Evolutionary conservation across 2,329 filamentous ascomycete genomes (phyloP).

Genomic region (Aspergillus fumigatus): DNA sequence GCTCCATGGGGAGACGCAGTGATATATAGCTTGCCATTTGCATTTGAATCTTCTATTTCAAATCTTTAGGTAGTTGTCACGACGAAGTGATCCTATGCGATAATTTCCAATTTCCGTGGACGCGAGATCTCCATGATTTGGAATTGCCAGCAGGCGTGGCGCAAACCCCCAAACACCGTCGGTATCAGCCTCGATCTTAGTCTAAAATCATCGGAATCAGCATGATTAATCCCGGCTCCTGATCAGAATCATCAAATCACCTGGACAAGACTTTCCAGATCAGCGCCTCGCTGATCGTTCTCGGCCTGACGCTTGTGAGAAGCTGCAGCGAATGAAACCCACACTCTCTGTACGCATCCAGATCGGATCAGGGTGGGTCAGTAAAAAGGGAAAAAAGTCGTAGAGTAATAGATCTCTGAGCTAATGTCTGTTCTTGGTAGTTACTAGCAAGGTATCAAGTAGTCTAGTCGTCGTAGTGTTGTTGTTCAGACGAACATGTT

Average conservation of each 20-base stretch:
- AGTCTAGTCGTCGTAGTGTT: not conserved
- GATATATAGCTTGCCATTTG: not conserved
- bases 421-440: not conserved
- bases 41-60: not conserved
- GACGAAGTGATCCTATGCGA: not conserved
- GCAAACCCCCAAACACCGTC: conserved; percentile 7
- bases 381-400: not conserved
- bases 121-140: conserved; percentile 16
- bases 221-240: not conserved
- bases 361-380: not conserved
- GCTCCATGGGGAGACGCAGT: not conserved
- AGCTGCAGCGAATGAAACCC: not conserved
- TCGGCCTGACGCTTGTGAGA: not conserved
- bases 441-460: no score
- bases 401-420: not conserved
- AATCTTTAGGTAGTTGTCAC: not conserved
- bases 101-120: conserved; percentile 11
- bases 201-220: not conserved
- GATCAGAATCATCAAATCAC: not conserved
- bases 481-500: not conserved
- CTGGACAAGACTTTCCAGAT: not conserved
- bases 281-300: not conserved
- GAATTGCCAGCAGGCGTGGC: conserved; percentile 19
- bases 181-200: not conserved
- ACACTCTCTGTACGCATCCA: not conserved